phyloP scores from a whole-genome alignment of 345 rosid genomes.

The Bretschneidera sinensis region DNA sequence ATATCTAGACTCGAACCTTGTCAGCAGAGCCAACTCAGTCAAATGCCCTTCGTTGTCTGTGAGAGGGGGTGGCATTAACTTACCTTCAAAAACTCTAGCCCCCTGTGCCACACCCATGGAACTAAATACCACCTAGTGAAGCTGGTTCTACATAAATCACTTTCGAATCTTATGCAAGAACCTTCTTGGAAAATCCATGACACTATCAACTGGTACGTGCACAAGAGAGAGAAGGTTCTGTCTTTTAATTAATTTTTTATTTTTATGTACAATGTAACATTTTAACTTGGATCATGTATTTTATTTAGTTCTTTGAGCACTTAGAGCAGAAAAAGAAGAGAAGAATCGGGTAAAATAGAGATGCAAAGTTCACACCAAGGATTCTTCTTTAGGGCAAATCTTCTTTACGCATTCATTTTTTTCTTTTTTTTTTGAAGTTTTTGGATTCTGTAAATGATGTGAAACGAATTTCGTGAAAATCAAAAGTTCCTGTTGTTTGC shows the following conservation, averaged over 20 bases:
- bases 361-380: conserved; percentile 4
- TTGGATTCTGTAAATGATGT: too few species aligned
- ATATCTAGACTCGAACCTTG: conserved; percentile 59
- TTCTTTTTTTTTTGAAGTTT: too few species aligned
- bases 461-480: too few species aligned
- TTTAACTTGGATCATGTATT: conserved; percentile 28
- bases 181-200: conserved; percentile 11
- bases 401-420: too few species aligned
- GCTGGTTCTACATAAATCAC: conserved; percentile 4
- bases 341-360: conserved; percentile 18
- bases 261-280: conserved; percentile 39
- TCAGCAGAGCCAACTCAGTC: conserved; percentile 57
- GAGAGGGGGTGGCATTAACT: conserved; percentile 65
- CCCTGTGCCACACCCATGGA: conserved; percentile 31
- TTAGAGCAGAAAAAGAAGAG: conserved; percentile 9
- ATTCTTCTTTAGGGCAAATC: too few species aligned
- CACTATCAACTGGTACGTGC: conserved; percentile 6
- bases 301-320: conserved; percentile 27
- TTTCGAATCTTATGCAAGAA: conserved; percentile 10
- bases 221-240: conserved; percentile 19
- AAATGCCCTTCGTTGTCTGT: conserved; percentile 67
- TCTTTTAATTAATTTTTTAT: conserved; percentile 22
- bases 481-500: too few species aligned
- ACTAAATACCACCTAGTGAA: conserved; percentile 15
- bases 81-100: conserved; percentile 40